Evolutionary conservation across 345 rosid genomes (phyloP).

Genomic region (Gossypium arboreum): DNA sequence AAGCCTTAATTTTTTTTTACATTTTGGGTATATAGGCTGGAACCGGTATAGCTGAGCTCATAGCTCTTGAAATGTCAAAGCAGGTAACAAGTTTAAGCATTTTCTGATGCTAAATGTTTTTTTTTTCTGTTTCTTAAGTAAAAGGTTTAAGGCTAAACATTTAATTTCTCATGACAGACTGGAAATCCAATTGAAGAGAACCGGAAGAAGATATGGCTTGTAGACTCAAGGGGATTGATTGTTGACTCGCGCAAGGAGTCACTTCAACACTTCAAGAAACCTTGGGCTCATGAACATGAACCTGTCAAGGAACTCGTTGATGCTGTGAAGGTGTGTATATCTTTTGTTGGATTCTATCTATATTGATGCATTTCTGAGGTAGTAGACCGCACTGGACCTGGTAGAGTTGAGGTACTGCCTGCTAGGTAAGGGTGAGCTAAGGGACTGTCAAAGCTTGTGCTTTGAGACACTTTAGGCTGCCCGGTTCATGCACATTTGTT

Average conservation of each 20-base stretch:
- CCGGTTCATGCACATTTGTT: not conserved
- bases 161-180: constrained; percentile 38
- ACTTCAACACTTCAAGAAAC: constrained; percentile 93
- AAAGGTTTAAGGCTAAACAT: constrained; percentile 20
- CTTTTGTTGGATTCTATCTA: constrained; percentile 5
- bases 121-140: not conserved
- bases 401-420: not conserved
- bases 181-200: constrained; percentile 62
- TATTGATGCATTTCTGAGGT: too few relatives aligned
- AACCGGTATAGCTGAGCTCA: constrained; percentile 95
- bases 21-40: constrained; percentile 58
- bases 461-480: not conserved
- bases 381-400: not conserved
- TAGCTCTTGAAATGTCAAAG: constrained; percentile 85
- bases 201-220: constrained; percentile 92
- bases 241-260: constrained; percentile 68
- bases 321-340: constrained; percentile 64
- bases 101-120: not conserved
- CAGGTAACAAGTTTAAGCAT: constrained; percentile 29
- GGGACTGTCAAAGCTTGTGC: not conserved
- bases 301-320: constrained; percentile 63
- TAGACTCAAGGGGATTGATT: constrained; percentile 95
- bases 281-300: constrained; percentile 91
- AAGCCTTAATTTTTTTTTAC: constrained; percentile 1
- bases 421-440: not conserved